A percentile compares a stretch with the other conserved stretches of the same genome.
These are phyloP conservation scores for Sporothrix mexicana DNA, from an alignment of 2,329 filamentous ascomycete species.

Conservation along the genomic window DNA sequence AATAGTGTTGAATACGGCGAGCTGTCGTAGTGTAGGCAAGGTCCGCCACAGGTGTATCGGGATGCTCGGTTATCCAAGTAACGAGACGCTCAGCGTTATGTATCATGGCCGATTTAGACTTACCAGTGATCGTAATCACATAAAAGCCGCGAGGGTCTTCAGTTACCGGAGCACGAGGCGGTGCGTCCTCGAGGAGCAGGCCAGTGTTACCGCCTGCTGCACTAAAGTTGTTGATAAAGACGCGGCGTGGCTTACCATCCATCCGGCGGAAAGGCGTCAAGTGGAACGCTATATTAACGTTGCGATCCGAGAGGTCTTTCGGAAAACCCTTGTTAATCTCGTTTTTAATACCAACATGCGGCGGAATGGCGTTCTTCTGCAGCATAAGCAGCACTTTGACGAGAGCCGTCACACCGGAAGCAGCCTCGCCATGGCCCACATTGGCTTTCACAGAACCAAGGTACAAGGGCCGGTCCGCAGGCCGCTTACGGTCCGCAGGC, in stretches of 20 bases:
- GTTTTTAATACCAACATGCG: conserved; percentile 70
- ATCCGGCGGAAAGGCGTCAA: conserved; percentile 57
- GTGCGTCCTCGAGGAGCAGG: conserved; percentile 67
- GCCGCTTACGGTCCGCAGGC: conserved; percentile 53
- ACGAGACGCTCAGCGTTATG: conserved; percentile 63
- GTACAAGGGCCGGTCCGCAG: conserved; percentile 59
- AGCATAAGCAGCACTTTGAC: conserved; percentile 71
- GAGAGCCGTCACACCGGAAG: conserved; percentile 65
- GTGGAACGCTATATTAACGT: conserved; percentile 64
- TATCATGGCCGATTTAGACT: conserved; percentile 61
- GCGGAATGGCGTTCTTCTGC: conserved; percentile 66
- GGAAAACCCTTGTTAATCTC: conserved; percentile 66
- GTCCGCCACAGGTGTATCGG: conserved; percentile 59
- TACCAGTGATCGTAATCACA: conserved; percentile 63
- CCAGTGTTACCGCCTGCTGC: conserved; percentile 75
- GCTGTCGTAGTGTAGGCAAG: conserved; percentile 73
- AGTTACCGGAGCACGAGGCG: conserved; percentile 44
- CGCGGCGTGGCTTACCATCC: conserved; percentile 53
- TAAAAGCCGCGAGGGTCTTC: conserved; percentile 62
- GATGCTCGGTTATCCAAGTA: conserved; percentile 58
- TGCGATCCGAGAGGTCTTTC: conserved; percentile 59
- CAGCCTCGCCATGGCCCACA: conserved; percentile 67
- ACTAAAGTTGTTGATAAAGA: conserved; percentile 72
- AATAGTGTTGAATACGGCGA: conserved; percentile 65
- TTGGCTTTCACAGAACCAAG: conserved; percentile 70